Evolutionary conservation across 352 stramenopile genomes (phyloP), one percentile per base, ranked within the genome.

Genomic region (Pythium myriotylum): DNA sequence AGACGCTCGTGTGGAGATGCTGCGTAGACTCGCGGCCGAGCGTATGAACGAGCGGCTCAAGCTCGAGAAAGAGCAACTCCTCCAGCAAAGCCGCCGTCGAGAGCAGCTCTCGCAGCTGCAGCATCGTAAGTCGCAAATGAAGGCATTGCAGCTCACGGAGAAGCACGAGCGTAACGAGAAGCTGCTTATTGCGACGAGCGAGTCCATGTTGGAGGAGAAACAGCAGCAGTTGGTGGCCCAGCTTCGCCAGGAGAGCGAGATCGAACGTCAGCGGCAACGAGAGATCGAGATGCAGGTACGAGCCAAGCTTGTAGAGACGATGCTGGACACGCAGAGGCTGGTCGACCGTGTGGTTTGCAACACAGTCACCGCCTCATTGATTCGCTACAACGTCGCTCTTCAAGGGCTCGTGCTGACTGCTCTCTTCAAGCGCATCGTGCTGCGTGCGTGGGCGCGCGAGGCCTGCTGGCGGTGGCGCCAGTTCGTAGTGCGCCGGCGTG

Each of bases 21-120:
- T 51, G 35, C 56, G 37, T 23, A 23, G 45, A 3, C 14, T 59
- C n/a, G 22, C 9, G 3, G 54, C 54, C 41, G 54, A 54, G 50
- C 32, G 12, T 1, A 42, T 58, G 17, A 26, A 33, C 9, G 16
- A 62, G 32, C 43, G 19, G 1, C 35, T 62, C 8, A 58, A 45
- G 24, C 41, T 26, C 16, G 41, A 75, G 24, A 65, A 59, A 1
- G 49, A 65, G 26, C 20, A 35, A 14, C 23, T 23, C 1, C 23
- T 54, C 5, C 46, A 62, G 35, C 35, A 59, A 29, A 60, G 51
- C 8, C 24, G 26, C 6, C 41, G 52, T 16, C 51, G 16, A 8
- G 47, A 49, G 39, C 61, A 69, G 14, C 26, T 74, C 13, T n/a
- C 20, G 8, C 3, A 51, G 40, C 16, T 52, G n/a, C 53, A 59